These are phyloP conservation scores for Scedosporium dehoogii DNA, from an alignment of 2,329 filamentous ascomycete species.

Conservation along the genomic window DNA sequence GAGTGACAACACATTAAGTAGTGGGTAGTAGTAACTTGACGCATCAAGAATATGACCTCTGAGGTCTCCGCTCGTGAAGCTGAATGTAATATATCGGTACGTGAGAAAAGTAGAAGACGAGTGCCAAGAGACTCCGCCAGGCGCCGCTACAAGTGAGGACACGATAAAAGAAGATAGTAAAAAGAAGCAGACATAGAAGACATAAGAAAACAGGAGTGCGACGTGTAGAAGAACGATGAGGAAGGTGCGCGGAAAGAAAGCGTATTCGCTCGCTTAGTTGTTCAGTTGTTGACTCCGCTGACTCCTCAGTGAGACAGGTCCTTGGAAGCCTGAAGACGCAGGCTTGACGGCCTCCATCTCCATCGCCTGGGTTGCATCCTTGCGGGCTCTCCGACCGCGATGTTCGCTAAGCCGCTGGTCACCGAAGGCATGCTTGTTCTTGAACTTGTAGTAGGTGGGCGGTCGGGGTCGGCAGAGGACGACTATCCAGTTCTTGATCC, in stretches of 20 bases:
- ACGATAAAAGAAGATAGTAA: background rate
- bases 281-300: background rate
- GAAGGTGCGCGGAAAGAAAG: background rate
- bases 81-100: background rate
- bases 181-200: background rate
- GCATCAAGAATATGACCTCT: background rate
- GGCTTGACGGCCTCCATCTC: constrained; percentile 62
- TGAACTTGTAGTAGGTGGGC: constrained; percentile 85
- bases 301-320: constrained; percentile 35
- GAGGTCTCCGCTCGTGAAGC: background rate
- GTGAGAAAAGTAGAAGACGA: background rate
- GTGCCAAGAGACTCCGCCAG: background rate
- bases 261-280: background rate
- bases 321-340: constrained; percentile 38
- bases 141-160: background rate
- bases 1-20: constrained; percentile 1
- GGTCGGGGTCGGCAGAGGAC: constrained; percentile 77
- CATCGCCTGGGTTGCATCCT: constrained; percentile 42
- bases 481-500: constrained; percentile 67
- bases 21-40: background rate
- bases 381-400: constrained; percentile 26
- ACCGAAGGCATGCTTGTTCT: constrained; percentile 62
- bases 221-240: background rate
- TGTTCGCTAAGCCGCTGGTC: constrained; percentile 68
- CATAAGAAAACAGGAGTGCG: background rate